A percentile compares a stretch with the other conserved stretches of the same genome.
Conservation (phyloP, 352 stramenopile species). For the Globisporangium irregulare region DNA sequence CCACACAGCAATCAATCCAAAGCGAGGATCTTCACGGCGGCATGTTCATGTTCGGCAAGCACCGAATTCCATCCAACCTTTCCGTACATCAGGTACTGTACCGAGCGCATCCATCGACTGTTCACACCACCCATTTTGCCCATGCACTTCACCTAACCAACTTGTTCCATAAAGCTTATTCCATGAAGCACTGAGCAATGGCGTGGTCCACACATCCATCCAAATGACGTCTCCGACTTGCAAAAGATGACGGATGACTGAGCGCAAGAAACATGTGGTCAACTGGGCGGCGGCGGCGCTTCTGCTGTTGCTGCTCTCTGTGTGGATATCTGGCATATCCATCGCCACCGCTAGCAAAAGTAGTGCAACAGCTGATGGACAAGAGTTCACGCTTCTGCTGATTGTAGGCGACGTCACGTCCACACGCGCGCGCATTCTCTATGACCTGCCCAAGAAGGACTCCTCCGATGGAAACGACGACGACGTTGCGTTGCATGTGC, state of each 20-base stretch:
- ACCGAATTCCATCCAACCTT: background rate
- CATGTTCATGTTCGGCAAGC: background rate
- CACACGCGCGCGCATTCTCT: constrained; percentile 44
- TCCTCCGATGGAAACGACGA: constrained; percentile 2
- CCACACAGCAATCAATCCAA: background rate
- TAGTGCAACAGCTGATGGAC: background rate
- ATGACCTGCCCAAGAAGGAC: constrained; percentile 24
- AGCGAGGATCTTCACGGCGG: no score
- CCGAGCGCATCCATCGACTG: background rate
- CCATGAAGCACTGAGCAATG: background rate
- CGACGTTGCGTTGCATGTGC: constrained; percentile 18
- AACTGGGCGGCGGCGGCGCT: background rate
- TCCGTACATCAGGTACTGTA: background rate
- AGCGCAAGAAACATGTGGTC: background rate
- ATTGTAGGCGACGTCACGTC: constrained; percentile 50
- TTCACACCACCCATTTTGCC: background rate
- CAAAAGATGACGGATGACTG: background rate
- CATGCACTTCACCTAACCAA: background rate
- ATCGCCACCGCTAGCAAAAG: background rate
- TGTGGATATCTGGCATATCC: background rate
- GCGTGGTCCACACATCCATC: background rate
- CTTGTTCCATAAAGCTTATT: background rate
- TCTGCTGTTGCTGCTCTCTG: background rate
- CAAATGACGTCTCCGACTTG: background rate
- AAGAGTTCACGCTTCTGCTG: constrained; percentile 29